Conservation (phyloP, 345 rosid genomes). For the Draba incana region DNA sequence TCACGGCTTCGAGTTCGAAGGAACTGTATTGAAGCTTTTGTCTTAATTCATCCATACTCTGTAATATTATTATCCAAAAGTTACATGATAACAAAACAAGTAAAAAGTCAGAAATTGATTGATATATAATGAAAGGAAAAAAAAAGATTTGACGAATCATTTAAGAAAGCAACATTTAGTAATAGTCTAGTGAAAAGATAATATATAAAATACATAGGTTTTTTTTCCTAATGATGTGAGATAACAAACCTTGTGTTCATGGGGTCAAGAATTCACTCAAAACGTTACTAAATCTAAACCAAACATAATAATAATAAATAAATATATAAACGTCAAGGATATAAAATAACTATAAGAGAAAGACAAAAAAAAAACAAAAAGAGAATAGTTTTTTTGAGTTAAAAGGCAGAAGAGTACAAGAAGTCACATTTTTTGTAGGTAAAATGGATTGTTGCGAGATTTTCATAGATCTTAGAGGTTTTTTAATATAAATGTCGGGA, state of each 20-base stretch:
- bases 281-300: conserved; percentile 37
- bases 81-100: neutral
- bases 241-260: conserved; percentile 39
- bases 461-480: conserved; percentile 37
- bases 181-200: conserved; percentile 21
- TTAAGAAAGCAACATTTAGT: conserved; percentile 34
- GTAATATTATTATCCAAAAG: conserved; percentile 31
- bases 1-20: conserved; percentile 65
- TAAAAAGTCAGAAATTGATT: conserved; percentile 27
- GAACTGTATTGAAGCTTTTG: conserved; percentile 65
- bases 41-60: conserved; percentile 67
- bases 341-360: conserved; percentile 24
- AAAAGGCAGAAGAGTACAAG: conserved; percentile 41
- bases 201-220: conserved; percentile 2
- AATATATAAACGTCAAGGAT: conserved; percentile 10
- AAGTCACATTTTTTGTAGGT: conserved; percentile 46
- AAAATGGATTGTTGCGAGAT: conserved; percentile 36
- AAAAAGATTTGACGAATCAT: conserved; percentile 28
- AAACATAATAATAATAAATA: neutral
- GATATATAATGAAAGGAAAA: neutral
- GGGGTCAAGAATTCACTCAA: conserved; percentile 39
- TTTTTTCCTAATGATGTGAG: conserved; percentile 29
- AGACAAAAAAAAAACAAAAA: conserved; percentile 15
- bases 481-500: conserved; percentile 18
- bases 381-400: conserved; percentile 22